Conservation (phyloP, 2,329 filamentous ascomycete species). For the Colletotrichum sojae region DNA sequence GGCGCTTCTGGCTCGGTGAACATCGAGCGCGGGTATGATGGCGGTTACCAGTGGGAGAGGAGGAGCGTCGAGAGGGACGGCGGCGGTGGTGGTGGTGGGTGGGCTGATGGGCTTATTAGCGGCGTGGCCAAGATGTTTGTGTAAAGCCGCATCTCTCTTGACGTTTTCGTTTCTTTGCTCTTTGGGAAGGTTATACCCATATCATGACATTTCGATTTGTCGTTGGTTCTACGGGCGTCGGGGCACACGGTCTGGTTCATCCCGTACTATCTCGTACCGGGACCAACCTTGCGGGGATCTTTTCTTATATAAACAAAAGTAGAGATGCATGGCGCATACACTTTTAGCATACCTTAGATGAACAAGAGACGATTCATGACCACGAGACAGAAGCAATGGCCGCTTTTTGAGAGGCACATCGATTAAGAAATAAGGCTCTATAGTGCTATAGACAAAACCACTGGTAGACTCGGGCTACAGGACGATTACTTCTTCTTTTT, state of each 20-base stretch:
- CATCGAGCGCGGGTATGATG: slow-evolving; percentile 53
- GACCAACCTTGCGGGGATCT: slow-evolving; percentile 1
- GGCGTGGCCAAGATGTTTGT: slow-evolving; percentile 61
- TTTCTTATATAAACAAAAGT: neutral
- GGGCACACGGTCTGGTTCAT: slow-evolving; percentile 18
- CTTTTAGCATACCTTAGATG: slow-evolving; percentile 12
- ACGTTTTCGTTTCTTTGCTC: neutral
- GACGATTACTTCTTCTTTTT: slow-evolving; percentile 53
- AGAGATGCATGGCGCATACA: slow-evolving; percentile 25
- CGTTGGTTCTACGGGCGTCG: neutral
- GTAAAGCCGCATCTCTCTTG: slow-evolving; percentile 38
- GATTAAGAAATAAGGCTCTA: slow-evolving; percentile 34
- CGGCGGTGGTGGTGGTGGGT: slow-evolving; percentile 42
- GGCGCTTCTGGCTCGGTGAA: slow-evolving; percentile 45
- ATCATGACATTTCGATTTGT: neutral
- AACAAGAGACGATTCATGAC: slow-evolving; percentile 32
- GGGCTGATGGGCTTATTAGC: slow-evolving; percentile 52
- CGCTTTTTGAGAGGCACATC: neutral
- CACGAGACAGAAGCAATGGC: neutral
- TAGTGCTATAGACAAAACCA: neutral
- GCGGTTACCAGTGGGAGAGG: slow-evolving; percentile 56
- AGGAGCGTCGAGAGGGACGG: slow-evolving; percentile 52
- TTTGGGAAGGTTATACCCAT: slow-evolving; percentile 23
- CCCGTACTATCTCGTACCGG: neutral
- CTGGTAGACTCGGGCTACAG: slow-evolving; percentile 3